Percentiles rank a stretch among this genome's conserved stretches.
phyloP scores from a whole-genome alignment of 345 rosid genomes.

The Angophora floribunda region DNA sequence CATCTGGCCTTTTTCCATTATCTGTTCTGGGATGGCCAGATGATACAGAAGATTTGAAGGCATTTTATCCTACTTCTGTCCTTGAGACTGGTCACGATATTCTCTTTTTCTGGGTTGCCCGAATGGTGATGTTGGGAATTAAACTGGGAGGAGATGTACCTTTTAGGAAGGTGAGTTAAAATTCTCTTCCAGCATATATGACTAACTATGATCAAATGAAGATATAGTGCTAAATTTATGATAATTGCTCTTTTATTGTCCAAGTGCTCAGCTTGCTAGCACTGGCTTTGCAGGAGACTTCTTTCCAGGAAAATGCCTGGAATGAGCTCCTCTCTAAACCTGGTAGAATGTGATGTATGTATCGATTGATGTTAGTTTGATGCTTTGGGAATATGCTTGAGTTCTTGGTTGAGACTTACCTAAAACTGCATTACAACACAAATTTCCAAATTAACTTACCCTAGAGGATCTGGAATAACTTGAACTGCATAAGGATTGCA shows the following conservation, averaged over 20 bases:
- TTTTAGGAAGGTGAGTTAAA: slow-evolving; percentile 54
- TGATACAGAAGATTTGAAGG: slow-evolving; percentile 73
- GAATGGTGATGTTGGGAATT: slow-evolving; percentile 94
- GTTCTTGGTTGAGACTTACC: background rate
- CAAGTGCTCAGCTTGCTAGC: background rate
- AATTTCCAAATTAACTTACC: background rate
- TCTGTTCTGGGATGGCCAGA: slow-evolving; percentile 95
- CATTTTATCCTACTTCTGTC: slow-evolving; percentile 87
- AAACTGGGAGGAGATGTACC: slow-evolving; percentile 87
- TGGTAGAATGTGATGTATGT: background rate
- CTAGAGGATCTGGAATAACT: background rate
- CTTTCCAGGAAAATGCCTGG: background rate
- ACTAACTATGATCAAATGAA: background rate
- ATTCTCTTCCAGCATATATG: background rate
- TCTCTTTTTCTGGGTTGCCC: slow-evolving; percentile 96
- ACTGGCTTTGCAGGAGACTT: background rate
- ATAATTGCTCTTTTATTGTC: background rate
- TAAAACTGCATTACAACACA: background rate
- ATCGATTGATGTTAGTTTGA: background rate
- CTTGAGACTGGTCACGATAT: slow-evolving; percentile 98
- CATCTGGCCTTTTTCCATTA: slow-evolving; percentile 85
- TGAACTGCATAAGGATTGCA: background rate
- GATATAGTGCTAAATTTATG: background rate
- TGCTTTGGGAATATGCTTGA: background rate
- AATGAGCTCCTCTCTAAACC: background rate